A percentile compares a stretch with the other conserved stretches of the same genome.
Conservation (phyloP, 495 filamentous ascomycete genomes). For the Penicillium chermesinum region DNA sequence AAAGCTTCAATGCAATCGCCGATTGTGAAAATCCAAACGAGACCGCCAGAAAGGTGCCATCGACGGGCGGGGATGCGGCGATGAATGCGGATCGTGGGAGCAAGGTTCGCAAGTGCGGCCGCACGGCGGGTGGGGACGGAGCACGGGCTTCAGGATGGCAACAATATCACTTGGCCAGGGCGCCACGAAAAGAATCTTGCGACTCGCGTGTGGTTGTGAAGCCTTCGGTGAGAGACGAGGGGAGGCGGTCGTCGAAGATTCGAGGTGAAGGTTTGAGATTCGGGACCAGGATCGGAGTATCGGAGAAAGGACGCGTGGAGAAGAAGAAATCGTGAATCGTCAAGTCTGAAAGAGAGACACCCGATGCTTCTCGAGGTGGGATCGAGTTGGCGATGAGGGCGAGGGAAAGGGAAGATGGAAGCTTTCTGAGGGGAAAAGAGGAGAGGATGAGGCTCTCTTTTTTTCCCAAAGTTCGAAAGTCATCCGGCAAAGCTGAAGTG, state of each 20-base stretch:
- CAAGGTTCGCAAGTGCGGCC: conserved; percentile 3
- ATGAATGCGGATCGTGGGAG: conserved; percentile 4
- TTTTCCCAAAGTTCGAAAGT: background rate
- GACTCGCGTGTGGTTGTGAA: background rate
- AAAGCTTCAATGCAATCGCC: background rate
- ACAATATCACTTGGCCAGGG: background rate
- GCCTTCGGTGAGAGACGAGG: background rate
- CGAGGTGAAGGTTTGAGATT: background rate
- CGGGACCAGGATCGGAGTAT: background rate
- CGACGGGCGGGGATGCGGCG: conserved; percentile 8
- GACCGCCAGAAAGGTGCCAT: conserved; percentile 4
- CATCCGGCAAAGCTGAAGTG: background rate
- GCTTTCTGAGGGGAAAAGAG: background rate
- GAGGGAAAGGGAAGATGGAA: background rate
- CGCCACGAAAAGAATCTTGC: background rate
- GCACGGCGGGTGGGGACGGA: conserved; percentile 3
- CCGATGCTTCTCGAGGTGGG: background rate
- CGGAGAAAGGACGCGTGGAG: background rate
- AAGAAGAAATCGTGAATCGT: conserved; percentile 3
- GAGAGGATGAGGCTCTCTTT: conserved; percentile 1
- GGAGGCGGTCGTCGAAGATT: background rate
- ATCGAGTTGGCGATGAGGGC: too few relatives aligned
- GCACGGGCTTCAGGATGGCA: background rate
- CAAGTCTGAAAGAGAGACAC: background rate
- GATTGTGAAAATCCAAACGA: background rate